Base-by-base conservation (phyloP, 768 basidiomycete genomes). In the Kwoniella bestiolae region DNA sequence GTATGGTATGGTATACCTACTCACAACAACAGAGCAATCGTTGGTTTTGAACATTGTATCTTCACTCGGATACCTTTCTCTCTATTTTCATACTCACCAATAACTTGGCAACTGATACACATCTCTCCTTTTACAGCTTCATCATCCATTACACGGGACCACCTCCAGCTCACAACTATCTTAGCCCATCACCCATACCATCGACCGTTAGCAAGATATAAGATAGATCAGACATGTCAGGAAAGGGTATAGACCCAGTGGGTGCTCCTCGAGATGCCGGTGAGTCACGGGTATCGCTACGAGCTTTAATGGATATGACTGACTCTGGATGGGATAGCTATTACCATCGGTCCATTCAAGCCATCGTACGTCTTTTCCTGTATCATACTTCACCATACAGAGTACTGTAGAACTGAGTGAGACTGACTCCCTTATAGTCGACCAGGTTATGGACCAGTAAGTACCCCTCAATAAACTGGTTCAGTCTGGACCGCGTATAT, bases 391-490 rank as follows among this genome's bases (percentile, higher is more conserved):
- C n/a, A n/a, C n/a, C 8, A n/a, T 47, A 14, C 66, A 51, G 11
- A 16, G 14, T 56, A 3, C 63, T 55, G 57, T 4, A 18, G 38
- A n/a, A 8, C 51, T 35, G n/a, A 44, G 5, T 21, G n/a, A 49
- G 6, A 29, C 50, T 29, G 61, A 59, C 50, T 8, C n/a, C 23
- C 18, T 23, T 16, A 2, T 60, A 80, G 79, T 25, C 79, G 79
- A 28, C 79, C 79, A 31, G 79, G 79, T 53, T 80, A 80, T 60
- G 79, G 79, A 21, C 79, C 79, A 52, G 76, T 68, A 49, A 25
- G 66, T 49, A 28, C 5, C 14, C 45, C 8, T n/a, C n/a, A n/a
- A n/a, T n/a, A n/a, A n/a, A n/a, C n/a, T n/a, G n/a, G n/a, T n/a
- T n/a, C n/a, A n/a, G n/a, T n/a, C n/a, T n/a, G n/a, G n/a, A n/a